phyloP scores from a whole-genome alignment of 1,284 basidiomycete species.

The Testicularia cyperi region DNA sequence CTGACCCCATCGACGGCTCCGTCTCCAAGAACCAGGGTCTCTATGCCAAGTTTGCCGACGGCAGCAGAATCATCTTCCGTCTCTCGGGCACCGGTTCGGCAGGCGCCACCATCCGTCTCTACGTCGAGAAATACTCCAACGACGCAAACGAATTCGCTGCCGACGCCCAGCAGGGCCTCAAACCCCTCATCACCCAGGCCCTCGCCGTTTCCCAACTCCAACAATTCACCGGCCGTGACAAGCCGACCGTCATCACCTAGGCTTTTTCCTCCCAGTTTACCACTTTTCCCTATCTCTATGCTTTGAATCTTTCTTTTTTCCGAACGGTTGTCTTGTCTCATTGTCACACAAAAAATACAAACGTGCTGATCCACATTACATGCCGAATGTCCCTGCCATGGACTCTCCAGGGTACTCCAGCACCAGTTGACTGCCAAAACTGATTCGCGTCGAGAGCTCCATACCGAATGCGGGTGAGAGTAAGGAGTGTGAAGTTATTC shows the following conservation, averaged over 20 bases:
- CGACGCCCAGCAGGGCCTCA: conserved; percentile 83
- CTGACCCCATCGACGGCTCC: conserved; percentile 91
- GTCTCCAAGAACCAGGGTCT: conserved; percentile 95
- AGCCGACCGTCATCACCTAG: conserved; percentile 92
- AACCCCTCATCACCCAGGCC: conserved; percentile 93
- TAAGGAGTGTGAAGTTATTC: too few species aligned
- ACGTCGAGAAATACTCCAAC: conserved; percentile 76
- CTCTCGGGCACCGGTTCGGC: conserved; percentile 92
- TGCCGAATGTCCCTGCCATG: too few species aligned
- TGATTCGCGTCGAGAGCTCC: too few species aligned
- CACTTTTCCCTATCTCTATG: too few species aligned
- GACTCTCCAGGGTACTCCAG: too few species aligned
- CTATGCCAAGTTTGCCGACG: conserved; percentile 86
- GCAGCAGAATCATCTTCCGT: conserved; percentile 90
- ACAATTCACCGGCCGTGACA: conserved; percentile 78
- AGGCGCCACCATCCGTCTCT: conserved; percentile 74
- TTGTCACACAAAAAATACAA: too few species aligned
- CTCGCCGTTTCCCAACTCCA: conserved; percentile 78
- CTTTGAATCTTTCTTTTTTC: too few species aligned
- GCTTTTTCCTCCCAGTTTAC: too few species aligned
- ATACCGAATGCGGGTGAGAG: too few species aligned
- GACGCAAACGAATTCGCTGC: conserved; percentile 73
- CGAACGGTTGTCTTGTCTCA: too few species aligned
- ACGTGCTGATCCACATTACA: too few species aligned
- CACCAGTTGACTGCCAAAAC: too few species aligned